Percentiles rank a stretch among this genome's conserved stretches.
phyloP scores from a whole-genome alignment of 176 grass and related monocot species.

The Typha latifolia region DNA sequence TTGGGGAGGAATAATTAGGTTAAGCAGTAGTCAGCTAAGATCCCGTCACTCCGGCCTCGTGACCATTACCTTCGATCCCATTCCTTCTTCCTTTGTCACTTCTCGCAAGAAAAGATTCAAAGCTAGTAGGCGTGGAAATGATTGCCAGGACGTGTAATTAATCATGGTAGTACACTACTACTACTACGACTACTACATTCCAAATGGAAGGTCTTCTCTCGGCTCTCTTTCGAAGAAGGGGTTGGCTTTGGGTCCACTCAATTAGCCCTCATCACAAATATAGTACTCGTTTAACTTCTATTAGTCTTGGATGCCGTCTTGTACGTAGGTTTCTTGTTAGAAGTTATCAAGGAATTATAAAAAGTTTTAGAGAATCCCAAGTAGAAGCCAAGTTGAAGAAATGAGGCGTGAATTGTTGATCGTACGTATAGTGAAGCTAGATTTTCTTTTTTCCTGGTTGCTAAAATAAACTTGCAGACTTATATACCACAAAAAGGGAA shows the following conservation, averaged over 20 bases:
- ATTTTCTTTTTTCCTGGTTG: no score
- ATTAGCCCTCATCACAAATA: background rate
- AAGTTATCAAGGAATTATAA: no score
- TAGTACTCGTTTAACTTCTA: background rate
- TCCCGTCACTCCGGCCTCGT: no score
- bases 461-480: no score
- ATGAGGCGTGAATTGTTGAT: no score
- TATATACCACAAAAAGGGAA: no score
- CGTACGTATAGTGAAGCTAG: no score
- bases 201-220: background rate
- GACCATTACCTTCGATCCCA: background rate
- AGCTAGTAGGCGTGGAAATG: background rate
- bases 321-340: no score
- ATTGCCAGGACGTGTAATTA: background rate
- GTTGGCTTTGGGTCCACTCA: background rate
- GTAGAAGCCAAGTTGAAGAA: no score
- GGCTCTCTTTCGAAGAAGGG: background rate
- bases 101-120: background rate
- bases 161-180: background rate
- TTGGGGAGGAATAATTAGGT: background rate
- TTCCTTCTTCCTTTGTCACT: background rate
- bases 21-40: no score
- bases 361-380: no score
- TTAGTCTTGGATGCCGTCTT: no score
- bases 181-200: background rate